Evolutionary conservation across 495 filamentous ascomycete species (phyloP).

Genomic region (Podospora fimiseda): DNA sequence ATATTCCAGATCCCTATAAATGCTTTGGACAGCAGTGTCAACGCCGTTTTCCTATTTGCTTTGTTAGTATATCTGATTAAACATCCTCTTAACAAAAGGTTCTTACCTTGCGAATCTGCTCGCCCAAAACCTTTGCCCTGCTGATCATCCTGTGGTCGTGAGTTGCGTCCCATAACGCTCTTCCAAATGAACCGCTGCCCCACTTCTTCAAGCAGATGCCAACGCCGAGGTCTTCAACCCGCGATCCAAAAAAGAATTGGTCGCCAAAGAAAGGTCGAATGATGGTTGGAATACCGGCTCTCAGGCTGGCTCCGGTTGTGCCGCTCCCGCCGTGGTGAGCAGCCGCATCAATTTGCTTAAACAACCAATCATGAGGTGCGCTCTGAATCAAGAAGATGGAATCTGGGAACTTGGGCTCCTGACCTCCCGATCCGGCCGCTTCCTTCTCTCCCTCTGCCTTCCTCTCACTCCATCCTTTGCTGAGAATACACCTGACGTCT

Average conservation of each 20-base stretch:
- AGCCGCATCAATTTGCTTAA: conserved; percentile 87
- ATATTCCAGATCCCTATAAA: conserved; percentile 94
- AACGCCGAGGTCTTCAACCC: conserved; percentile 88
- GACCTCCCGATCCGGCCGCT: conserved; percentile 31
- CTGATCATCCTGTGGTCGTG: conserved; percentile 82
- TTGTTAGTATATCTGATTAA: background rate
- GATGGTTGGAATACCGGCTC: conserved; percentile 89
- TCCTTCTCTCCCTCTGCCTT: conserved; percentile 31
- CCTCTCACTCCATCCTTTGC: conserved; percentile 98
- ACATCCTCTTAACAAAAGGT: conserved; percentile 1
- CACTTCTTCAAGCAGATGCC: conserved; percentile 85
- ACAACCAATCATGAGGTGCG: conserved; percentile 96
- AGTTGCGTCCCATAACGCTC: conserved; percentile 88
- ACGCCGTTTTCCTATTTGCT: conserved; percentile 76
- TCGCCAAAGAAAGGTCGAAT: conserved; percentile 97
- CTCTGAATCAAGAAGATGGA: conserved; percentile 84
- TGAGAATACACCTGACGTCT: conserved; percentile 89
- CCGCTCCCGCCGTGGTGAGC: conserved; percentile 93
- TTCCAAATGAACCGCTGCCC: conserved; percentile 72
- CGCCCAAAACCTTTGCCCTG: conserved; percentile 74
- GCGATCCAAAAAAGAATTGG: conserved; percentile 88
- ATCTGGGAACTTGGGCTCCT: conserved; percentile 67
- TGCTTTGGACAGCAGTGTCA: conserved; percentile 77
- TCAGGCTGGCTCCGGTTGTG: conserved; percentile 88
- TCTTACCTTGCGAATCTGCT: conserved; percentile 78